Conservation (phyloP, 495 filamentous ascomycete species). For the Aspergillus panamensis region DNA sequence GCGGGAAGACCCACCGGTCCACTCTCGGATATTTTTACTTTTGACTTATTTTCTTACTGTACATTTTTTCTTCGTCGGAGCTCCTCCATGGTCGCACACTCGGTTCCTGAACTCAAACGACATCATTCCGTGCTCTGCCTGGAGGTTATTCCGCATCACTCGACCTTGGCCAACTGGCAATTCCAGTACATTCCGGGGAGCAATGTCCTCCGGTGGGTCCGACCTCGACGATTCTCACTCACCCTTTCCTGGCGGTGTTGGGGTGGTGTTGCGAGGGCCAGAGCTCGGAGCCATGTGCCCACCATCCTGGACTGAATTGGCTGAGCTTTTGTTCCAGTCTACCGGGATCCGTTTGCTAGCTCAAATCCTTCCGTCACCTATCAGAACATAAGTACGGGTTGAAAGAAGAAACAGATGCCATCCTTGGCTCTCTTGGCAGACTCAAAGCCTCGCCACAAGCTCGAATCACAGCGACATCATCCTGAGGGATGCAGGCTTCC, state of each 20-base stretch:
- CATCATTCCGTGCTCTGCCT: no score
- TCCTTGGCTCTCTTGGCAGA: slow-evolving; percentile 5
- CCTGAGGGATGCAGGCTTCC: slow-evolving; percentile 4
- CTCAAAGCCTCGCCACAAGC: neutral
- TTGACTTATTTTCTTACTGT: neutral
- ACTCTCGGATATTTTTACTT: slow-evolving; percentile 16
- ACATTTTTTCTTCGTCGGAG: neutral
- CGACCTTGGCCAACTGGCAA: no score
- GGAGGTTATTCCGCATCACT: no score
- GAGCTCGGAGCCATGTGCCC: slow-evolving; percentile 15
- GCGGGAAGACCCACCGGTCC: slow-evolving; percentile 17
- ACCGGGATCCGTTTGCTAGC: slow-evolving; percentile 10
- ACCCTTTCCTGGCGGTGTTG: neutral
- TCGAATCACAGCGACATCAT: neutral
- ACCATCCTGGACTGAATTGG: slow-evolving; percentile 13
- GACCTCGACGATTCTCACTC: neutral
- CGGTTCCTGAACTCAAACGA: neutral
- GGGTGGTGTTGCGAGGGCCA: slow-evolving; percentile 1
- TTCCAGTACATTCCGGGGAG: neutral
- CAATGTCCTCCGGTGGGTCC: neutral
- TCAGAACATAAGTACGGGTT: slow-evolving; percentile 11
- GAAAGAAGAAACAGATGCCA: slow-evolving; percentile 12
- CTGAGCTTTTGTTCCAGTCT: slow-evolving; percentile 9
- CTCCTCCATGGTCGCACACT: neutral
- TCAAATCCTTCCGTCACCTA: slow-evolving; percentile 4